Evolutionary conservation across 306 rosid species (phyloP).

Genomic region (Citrullus mucosospermus): DNA sequence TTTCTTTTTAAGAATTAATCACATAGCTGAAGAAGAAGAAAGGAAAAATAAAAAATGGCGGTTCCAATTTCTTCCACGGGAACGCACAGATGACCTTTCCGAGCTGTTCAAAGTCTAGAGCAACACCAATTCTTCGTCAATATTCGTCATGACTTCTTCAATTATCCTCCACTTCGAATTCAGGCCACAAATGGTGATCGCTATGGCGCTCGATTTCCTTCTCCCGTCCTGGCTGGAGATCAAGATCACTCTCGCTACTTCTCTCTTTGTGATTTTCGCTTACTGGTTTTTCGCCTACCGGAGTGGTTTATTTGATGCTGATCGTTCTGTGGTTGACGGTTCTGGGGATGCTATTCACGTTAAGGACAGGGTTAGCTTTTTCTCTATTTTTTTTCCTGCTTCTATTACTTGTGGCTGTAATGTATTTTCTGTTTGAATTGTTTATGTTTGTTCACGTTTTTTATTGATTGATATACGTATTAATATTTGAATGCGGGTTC

Average conservation of each 20-base stretch:
- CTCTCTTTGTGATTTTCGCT: conserved; percentile 45
- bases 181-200: conserved; percentile 20
- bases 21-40: too few relatives aligned
- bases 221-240: conserved; percentile 82
- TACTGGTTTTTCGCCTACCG: conserved; percentile 53
- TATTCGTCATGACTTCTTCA: background rate
- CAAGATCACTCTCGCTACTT: conserved; percentile 63
- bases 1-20: background rate
- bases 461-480: background rate
- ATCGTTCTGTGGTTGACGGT: conserved; percentile 36
- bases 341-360: conserved; percentile 26
- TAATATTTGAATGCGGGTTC: background rate
- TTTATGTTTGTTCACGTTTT: background rate
- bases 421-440: background rate
- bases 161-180: background rate
- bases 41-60: conserved; percentile 4
- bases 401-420: background rate
- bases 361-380: conserved; percentile 36
- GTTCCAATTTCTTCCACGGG: conserved; percentile 13
- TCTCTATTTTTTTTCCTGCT: background rate
- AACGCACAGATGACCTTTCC: conserved; percentile 22
- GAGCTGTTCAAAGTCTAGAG: conserved; percentile 29
- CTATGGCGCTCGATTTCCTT: conserved; percentile 39
- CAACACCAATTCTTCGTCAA: background rate
- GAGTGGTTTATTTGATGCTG: conserved; percentile 18